These are phyloP conservation scores for Manihot esculenta DNA, from an alignment of 441 rosid genomes.

Conservation along the genomic window DNA sequence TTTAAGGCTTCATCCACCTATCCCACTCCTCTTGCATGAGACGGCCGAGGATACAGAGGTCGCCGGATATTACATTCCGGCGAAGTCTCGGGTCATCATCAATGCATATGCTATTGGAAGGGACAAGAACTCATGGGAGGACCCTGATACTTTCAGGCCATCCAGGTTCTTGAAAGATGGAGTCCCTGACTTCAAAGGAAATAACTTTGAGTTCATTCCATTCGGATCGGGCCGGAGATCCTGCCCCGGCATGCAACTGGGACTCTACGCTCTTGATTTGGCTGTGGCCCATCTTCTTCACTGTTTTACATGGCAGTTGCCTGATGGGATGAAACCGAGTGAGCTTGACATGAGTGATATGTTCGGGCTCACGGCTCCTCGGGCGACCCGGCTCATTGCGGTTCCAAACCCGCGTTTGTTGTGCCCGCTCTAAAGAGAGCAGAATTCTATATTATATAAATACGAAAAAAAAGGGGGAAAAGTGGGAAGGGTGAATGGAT, in stretches of 20 bases:
- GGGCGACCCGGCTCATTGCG: slow-evolving; percentile 74
- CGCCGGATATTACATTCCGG: slow-evolving; percentile 68
- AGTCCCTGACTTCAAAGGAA: slow-evolving; percentile 82
- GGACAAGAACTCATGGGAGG: slow-evolving; percentile 68
- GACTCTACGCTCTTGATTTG: slow-evolving; percentile 73
- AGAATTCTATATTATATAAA: no score
- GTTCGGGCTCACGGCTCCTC: slow-evolving; percentile 91
- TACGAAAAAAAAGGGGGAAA: no score
- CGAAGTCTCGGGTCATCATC: slow-evolving; percentile 72
- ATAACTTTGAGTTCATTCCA: slow-evolving; percentile 80
- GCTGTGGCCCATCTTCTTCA: slow-evolving; percentile 81
- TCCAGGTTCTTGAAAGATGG: slow-evolving; percentile 64
- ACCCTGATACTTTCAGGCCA: slow-evolving; percentile 71
- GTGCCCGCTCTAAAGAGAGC: slow-evolving; percentile 35
- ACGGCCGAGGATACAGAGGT: slow-evolving; percentile 68
- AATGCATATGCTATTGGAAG: slow-evolving; percentile 85
- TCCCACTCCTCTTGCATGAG: slow-evolving; percentile 93
- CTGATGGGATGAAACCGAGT: slow-evolving; percentile 86
- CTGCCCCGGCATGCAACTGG: slow-evolving; percentile 96
- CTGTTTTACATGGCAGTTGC: slow-evolving; percentile 84
- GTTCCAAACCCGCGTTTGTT: slow-evolving; percentile 61
- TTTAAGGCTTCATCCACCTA: slow-evolving; percentile 90
- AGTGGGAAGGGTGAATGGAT: no score
- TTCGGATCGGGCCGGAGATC: slow-evolving; percentile 98
- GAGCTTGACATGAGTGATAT: slow-evolving; percentile 83